phyloP scores from a whole-genome alignment of 306 rosid genomes.

The Cucurbita ficifolia region DNA sequence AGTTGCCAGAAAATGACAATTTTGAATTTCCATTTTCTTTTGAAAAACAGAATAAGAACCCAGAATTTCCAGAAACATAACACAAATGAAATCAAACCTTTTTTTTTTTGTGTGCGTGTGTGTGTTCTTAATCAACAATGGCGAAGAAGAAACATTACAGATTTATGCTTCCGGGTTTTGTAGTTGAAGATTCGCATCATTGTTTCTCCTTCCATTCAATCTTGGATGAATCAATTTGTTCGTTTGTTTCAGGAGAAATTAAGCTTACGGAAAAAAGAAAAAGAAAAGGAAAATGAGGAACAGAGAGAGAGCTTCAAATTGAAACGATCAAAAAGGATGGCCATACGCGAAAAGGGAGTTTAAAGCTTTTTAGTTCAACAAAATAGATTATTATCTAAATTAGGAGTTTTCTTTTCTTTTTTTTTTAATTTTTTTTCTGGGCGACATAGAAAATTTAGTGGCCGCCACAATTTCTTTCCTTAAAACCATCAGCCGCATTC shows the following conservation, averaged over 20 bases:
- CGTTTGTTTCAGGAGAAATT: neutral
- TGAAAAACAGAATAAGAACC: neutral
- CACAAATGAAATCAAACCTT: neutral
- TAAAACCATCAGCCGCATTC: neutral
- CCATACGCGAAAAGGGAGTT: neutral
- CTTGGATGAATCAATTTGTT: neutral
- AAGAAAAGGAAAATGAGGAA: neutral
- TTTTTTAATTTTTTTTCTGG: neutral
- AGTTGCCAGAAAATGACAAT: constrained; percentile 6
- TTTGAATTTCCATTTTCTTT: neutral
- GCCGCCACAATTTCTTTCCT: neutral
- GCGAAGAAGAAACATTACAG: neutral
- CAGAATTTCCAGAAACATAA: neutral
- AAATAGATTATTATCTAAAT: neutral
- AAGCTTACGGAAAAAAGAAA: neutral
- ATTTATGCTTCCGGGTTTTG: constrained; percentile 4
- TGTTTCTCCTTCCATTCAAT: neutral
- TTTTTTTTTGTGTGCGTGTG: neutral
- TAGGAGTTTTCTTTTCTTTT: neutral
- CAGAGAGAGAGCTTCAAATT: neutral
- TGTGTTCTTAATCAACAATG: neutral
- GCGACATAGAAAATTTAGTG: neutral
- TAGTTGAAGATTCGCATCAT: constrained; percentile 1
- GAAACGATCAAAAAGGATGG: neutral
- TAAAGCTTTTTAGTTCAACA: neutral